Evolutionary conservation across 2,329 filamentous ascomycete species (phyloP).

Genomic region (Plenodomus biglobosus): DNA sequence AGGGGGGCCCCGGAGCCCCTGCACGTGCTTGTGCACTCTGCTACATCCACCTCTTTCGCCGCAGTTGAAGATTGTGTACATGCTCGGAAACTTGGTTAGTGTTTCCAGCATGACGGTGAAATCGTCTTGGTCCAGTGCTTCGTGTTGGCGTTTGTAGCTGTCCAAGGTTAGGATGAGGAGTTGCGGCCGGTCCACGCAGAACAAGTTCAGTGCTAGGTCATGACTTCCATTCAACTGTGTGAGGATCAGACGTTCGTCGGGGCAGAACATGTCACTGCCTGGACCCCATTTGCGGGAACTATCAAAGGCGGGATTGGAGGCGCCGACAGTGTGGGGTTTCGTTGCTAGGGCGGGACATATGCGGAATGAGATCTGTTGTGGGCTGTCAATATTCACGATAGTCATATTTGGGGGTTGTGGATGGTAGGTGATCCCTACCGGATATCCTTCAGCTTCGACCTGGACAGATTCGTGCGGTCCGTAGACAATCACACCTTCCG

Average conservation of each 20-base stretch:
- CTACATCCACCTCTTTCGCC: slow-evolving; percentile 50
- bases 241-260: slow-evolving; percentile 48
- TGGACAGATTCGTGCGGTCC: slow-evolving; percentile 24
- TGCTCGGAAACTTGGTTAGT: slow-evolving; percentile 30
- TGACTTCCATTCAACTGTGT: slow-evolving; percentile 47
- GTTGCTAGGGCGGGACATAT: slow-evolving; percentile 31
- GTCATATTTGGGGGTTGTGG: neutral
- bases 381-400: neutral
- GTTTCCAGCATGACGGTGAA: slow-evolving; percentile 45
- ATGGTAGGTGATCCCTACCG: slow-evolving; percentile 16
- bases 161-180: slow-evolving; percentile 52
- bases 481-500: slow-evolving; percentile 27
- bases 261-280: slow-evolving; percentile 48
- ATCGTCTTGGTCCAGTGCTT: slow-evolving; percentile 47
- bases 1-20: slow-evolving; percentile 44
- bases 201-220: slow-evolving; percentile 53
- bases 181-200: slow-evolving; percentile 53
- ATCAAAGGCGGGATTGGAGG: slow-evolving; percentile 19
- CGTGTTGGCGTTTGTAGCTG: slow-evolving; percentile 51
- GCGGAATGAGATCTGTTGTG: slow-evolving; percentile 35
- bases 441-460: slow-evolving; percentile 27
- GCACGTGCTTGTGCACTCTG: slow-evolving; percentile 55
- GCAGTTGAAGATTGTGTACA: slow-evolving; percentile 54
- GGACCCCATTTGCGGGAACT: slow-evolving; percentile 33
- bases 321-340: slow-evolving; percentile 35